phyloP scores from a whole-genome alignment of 2,329 filamentous ascomycete genomes.

The Cephalotrichum gorgonifer region DNA sequence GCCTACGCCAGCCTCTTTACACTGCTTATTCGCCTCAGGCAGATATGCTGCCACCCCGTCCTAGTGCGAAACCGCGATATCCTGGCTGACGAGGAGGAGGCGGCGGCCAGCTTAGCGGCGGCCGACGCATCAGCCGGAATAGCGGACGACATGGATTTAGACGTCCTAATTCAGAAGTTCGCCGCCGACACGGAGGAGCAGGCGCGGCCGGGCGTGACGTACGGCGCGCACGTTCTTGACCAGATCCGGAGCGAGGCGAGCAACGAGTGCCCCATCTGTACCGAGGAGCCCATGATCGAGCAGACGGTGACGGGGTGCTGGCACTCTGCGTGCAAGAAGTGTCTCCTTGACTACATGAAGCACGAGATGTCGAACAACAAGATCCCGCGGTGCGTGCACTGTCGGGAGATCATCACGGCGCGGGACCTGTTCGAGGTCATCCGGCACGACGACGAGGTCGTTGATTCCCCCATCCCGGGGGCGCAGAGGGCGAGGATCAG shows the following conservation, averaged over 20 bases:
- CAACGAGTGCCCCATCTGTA: slow-evolving; percentile 88
- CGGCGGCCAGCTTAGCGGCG: slow-evolving; percentile 61
- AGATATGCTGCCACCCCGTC: slow-evolving; percentile 88
- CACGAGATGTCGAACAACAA: slow-evolving; percentile 72
- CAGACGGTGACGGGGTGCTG: slow-evolving; percentile 93
- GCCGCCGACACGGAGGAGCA: slow-evolving; percentile 52
- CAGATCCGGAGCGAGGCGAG: slow-evolving; percentile 86
- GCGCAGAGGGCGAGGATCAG: slow-evolving; percentile 38
- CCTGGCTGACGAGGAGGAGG: slow-evolving; percentile 80
- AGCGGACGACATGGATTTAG: slow-evolving; percentile 92
- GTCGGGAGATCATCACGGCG: slow-evolving; percentile 69
- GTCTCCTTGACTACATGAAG: slow-evolving; percentile 79
- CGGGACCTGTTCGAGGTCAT: slow-evolving; percentile 90
- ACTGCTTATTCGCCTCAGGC: slow-evolving; percentile 83
- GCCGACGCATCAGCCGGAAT: slow-evolving; percentile 73
- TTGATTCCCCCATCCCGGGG: slow-evolving; percentile 20
- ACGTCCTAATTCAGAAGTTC: slow-evolving; percentile 76
- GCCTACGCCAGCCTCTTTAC: slow-evolving; percentile 96
- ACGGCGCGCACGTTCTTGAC: slow-evolving; percentile 76
- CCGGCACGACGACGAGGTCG: slow-evolving; percentile 56
- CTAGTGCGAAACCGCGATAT: slow-evolving; percentile 78
- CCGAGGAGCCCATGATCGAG: slow-evolving; percentile 91
- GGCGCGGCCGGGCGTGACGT: slow-evolving; percentile 51
- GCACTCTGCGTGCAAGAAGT: slow-evolving; percentile 94
- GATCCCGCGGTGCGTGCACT: slow-evolving; percentile 78